phyloP scores from a whole-genome alignment of 73 alveolate genomes.

The Tetrahymena malaccensis region DNA sequence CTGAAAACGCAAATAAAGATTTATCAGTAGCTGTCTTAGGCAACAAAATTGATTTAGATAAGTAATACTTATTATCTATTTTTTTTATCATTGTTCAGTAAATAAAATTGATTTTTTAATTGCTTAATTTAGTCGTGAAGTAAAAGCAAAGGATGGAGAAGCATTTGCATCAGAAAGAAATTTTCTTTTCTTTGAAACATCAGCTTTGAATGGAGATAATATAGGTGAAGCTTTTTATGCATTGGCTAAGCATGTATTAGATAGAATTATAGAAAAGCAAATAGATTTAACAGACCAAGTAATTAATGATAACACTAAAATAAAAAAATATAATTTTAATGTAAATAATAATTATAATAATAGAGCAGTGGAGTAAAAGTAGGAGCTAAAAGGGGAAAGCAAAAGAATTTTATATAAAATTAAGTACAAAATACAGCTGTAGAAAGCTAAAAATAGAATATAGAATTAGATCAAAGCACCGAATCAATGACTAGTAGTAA shows the following conservation, averaged over 20 bases:
- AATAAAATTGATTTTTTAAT: no score
- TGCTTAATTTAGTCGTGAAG: not conserved
- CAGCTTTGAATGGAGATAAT: conserved; percentile 25
- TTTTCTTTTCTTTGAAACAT: conserved; percentile 21
- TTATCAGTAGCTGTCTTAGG: conserved; percentile 33
- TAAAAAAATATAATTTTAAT: not conserved
- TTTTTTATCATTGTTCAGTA: not conserved
- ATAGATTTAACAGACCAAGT: not conserved
- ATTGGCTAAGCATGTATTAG: not conserved
- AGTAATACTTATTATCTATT: not conserved
- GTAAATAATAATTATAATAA: no score
- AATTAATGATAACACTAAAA: not conserved
- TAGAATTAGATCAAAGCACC: not conserved
- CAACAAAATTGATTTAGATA: conserved; percentile 37
- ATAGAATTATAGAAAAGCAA: not conserved
- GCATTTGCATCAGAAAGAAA: not conserved
- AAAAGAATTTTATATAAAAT: not conserved
- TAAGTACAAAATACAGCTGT: not conserved
- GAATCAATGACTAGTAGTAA: not conserved
- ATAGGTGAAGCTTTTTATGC: not conserved
- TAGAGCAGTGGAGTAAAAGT: conserved; percentile 1
- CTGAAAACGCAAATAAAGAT: conserved; percentile 33
- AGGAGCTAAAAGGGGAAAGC: not conserved
- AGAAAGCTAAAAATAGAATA: not conserved
- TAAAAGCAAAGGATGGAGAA: conserved; percentile 6